Evolutionary conservation across 306 rosid genomes (phyloP).

Genomic region (Cicer cuneatum): DNA sequence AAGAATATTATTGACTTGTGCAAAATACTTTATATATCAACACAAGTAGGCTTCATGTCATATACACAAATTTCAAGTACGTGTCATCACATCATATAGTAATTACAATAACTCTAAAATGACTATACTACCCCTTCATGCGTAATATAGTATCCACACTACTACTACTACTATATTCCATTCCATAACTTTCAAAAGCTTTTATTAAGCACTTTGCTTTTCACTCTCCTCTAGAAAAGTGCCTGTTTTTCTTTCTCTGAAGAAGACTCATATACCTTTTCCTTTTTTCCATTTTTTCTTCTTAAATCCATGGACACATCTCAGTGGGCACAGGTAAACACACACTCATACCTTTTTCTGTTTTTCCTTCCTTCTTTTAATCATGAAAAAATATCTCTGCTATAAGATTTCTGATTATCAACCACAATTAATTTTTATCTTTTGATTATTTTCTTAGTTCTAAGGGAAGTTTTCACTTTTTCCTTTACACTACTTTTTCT

Average conservation of each 20-base stretch:
- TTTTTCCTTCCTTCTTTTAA: constrained; percentile 50
- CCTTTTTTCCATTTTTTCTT: constrained; percentile 52
- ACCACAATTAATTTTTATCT: constrained; percentile 43
- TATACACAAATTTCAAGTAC: constrained; percentile 45
- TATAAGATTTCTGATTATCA: constrained; percentile 47
- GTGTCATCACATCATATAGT: constrained; percentile 38
- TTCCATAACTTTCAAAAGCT: constrained; percentile 45
- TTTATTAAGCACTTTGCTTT: constrained; percentile 62
- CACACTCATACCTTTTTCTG: constrained; percentile 40
- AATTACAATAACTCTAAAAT: constrained; percentile 38
- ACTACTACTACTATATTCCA: constrained; percentile 57
- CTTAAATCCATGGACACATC: constrained; percentile 87
- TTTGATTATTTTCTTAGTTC: constrained; percentile 51
- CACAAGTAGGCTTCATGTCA: constrained; percentile 44
- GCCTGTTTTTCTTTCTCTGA: constrained; percentile 57
- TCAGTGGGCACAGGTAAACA: constrained; percentile 98
- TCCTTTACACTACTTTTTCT: constrained; percentile 47
- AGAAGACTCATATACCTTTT: constrained; percentile 65
- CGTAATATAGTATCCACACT: constrained; percentile 50
- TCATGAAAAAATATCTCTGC: constrained; percentile 49
- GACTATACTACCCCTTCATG: constrained; percentile 54
- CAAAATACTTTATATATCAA: constrained; percentile 36
- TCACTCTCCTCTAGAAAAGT: constrained; percentile 64
- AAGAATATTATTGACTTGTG: constrained; percentile 65
- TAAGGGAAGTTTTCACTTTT: constrained; percentile 42